Evolutionary conservation across 371 early-diverging fungal species (phyloP), one percentile per base, ranked within the genome.

Genomic region (Lichtheimia ramosa): DNA sequence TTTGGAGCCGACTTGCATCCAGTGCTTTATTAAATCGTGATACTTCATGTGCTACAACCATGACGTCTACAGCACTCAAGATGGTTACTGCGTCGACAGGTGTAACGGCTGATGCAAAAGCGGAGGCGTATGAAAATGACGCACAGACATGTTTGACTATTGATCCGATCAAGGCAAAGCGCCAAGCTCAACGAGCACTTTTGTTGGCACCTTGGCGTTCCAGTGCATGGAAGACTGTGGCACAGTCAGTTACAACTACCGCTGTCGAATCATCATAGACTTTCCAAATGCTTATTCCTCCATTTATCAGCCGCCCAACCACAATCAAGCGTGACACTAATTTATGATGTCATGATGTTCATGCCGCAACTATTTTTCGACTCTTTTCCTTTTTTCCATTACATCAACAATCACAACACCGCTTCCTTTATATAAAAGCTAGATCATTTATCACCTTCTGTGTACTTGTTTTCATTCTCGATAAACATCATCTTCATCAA

Each of bases 131-230:
- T 61, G 64, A 80, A 27, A 50, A 69, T 58, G 71, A 69, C 18
- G 77, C 77, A n/a, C 51, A 61, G 20, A 63, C 68, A 4, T 43
- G 40, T 8, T 43, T 55, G 23, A 25, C 56, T 2, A 14, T 18
- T 43, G 41, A 48, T 13, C 39, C 52, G 20, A 41, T 7, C 24
- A 63, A 12, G 18, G 58, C 67, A 10, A 14, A 48, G 6, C 63
- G 68, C 4, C 62, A 65, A n/a, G 83, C 86, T 3, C 84, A 86
- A 50, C 66, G 79, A 4, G 77, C 83, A 5, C 70, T 81, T 7
- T 63, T 79, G 66, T 66, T 74, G 2, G 84, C 84, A 0, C 86
- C 86, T 53, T 83, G 83, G 84, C 68, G 77, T 20, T 27, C 62
- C 18, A 60, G 65, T 23, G 77, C 82, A 25, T 84, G 86, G 84